Percentiles rank a stretch among this genome's conserved stretches.
phyloP scores from a whole-genome alignment of 2,329 filamentous ascomycete genomes.

The Cylindrodendrum hubeiense region DNA sequence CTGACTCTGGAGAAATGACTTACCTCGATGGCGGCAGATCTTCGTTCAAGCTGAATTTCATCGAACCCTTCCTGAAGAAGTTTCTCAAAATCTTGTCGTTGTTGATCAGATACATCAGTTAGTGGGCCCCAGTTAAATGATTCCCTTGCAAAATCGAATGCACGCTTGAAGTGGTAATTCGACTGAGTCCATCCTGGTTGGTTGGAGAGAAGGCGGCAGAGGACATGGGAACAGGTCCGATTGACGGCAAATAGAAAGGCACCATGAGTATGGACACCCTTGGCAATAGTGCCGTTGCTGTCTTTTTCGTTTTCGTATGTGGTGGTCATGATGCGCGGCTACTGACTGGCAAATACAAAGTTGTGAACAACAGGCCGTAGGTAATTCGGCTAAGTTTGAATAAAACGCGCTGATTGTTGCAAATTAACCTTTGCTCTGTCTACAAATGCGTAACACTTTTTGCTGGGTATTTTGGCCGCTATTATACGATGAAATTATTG shows the following conservation, averaged over 20 bases:
- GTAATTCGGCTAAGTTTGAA: too few species aligned
- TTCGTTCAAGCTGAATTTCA: neutral
- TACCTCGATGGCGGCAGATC: neutral
- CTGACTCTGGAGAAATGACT: neutral
- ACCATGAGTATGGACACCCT: too few species aligned
- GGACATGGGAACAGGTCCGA: constrained; percentile 6
- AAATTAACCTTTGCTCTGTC: neutral
- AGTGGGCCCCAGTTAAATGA: neutral
- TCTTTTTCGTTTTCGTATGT: too few species aligned
- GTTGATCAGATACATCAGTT: too few species aligned
- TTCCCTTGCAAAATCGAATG: neutral
- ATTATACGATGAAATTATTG: constrained; percentile 1
- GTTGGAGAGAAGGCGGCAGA: constrained; percentile 1
- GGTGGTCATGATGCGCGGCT: too few species aligned
- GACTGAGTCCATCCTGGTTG: constrained; percentile 7
- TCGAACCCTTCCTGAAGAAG: neutral
- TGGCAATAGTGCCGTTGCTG: too few species aligned
- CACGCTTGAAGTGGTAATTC: constrained; percentile 9
- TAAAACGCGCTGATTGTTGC: too few species aligned
- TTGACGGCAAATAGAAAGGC: constrained; percentile 9
- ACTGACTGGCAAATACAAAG: too few species aligned
- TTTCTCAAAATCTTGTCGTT: neutral
- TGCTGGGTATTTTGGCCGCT: neutral
- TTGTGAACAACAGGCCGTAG: too few species aligned
- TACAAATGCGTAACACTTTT: neutral